phyloP scores from a whole-genome alignment of 768 basidiomycete genomes.

The Mycena vulgaris region DNA sequence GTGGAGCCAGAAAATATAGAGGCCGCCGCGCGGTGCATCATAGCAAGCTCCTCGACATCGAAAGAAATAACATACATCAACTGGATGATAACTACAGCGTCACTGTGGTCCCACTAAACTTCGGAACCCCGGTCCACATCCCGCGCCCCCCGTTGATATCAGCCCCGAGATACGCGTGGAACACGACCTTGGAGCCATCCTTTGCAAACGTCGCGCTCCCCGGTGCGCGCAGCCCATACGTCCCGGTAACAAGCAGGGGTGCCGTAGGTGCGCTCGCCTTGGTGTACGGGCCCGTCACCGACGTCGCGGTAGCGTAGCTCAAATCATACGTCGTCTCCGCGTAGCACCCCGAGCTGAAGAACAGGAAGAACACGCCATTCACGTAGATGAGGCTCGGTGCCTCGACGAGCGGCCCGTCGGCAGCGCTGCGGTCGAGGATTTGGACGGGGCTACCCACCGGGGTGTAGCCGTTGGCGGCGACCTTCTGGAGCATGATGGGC shows the following conservation, averaged over 20 bases:
- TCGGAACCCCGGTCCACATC: constrained; percentile 31
- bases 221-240: constrained; percentile 36
- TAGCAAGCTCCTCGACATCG: too few species aligned
- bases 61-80: too few species aligned
- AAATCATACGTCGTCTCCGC: constrained; percentile 45
- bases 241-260: constrained; percentile 43
- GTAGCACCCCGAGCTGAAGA: constrained; percentile 50
- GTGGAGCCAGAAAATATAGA: too few species aligned
- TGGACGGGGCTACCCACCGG: constrained; percentile 40
- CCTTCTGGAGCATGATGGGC: constrained; percentile 47
- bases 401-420: constrained; percentile 49
- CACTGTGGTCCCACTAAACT: constrained; percentile 23
- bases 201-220: constrained; percentile 37
- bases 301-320: constrained; percentile 47
- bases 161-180: constrained; percentile 24
- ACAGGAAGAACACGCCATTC: constrained; percentile 37
- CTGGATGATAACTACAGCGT: constrained; percentile 19
- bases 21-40: too few species aligned
- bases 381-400: constrained; percentile 44
- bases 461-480: constrained; percentile 46
- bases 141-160: constrained; percentile 22
- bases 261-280: constrained; percentile 42
- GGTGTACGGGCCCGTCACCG: constrained; percentile 48
- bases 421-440: constrained; percentile 43
- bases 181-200: constrained; percentile 29